These are phyloP conservation scores for Bimuria novae-zelandiae DNA, from an alignment of 2,329 filamentous ascomycete genomes.

Conservation along the genomic window DNA sequence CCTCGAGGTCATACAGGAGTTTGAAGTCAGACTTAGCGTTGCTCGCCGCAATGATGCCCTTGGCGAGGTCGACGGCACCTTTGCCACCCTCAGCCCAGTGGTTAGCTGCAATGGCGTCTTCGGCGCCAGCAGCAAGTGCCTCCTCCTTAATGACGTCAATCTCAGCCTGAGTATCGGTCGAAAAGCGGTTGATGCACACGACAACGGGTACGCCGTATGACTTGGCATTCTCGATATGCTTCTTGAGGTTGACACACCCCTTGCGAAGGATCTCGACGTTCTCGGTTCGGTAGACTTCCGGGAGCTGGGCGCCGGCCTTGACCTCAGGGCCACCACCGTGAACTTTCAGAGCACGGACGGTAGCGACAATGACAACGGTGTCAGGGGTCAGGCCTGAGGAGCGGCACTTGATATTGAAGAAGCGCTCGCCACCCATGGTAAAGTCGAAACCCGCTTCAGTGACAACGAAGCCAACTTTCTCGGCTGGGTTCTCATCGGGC, in stretches of 20 bases:
- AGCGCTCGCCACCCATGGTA: slow-evolving; percentile 98
- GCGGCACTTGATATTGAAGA: slow-evolving; percentile 99
- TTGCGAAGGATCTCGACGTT: slow-evolving; percentile 88
- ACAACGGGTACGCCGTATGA: slow-evolving; percentile 91
- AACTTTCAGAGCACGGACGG: slow-evolving; percentile 93
- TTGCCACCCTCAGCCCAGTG: slow-evolving; percentile 96
- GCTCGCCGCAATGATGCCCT: slow-evolving; percentile 81
- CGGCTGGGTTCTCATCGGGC: slow-evolving; percentile 79
- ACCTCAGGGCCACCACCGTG: slow-evolving; percentile 97
- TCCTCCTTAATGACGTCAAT: slow-evolving; percentile 88
- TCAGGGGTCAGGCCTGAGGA: slow-evolving; percentile 91
- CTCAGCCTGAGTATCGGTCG: slow-evolving; percentile 91
- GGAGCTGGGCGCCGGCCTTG: slow-evolving; percentile 80
- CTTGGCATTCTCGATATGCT: slow-evolving; percentile 91
- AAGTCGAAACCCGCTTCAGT: slow-evolving; percentile 99
- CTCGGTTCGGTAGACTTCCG: slow-evolving; percentile 88
- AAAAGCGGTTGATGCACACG: slow-evolving; percentile 96
- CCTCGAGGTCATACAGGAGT: slow-evolving; percentile 78
- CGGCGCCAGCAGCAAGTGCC: slow-evolving; percentile 86
- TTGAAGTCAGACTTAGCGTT: slow-evolving; percentile 79
- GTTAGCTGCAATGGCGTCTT: slow-evolving; percentile 90
- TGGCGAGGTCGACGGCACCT: slow-evolving; percentile 86
- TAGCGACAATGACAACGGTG: slow-evolving; percentile 92
- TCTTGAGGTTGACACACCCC: slow-evolving; percentile 91
- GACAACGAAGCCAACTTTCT: slow-evolving; percentile 89